A percentile compares a stretch with the other conserved stretches of the same genome.
Conservation (phyloP, 768 basidiomycete species). For the Porpolomopsis calyptriformis region DNA sequence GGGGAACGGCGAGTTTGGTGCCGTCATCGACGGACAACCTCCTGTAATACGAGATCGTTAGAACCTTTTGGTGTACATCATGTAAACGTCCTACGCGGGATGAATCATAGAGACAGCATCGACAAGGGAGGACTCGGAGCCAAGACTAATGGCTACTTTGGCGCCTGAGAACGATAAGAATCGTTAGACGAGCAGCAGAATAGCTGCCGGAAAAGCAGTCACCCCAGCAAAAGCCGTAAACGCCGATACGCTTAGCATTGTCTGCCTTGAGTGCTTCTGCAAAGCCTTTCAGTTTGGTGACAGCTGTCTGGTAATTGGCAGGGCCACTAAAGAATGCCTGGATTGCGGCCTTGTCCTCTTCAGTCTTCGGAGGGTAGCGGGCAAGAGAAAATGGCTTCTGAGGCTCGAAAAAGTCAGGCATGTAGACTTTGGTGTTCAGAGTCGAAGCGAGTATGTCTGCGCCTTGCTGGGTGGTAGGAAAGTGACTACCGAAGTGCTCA, state of each 20-base stretch:
- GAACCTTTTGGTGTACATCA: not conserved
- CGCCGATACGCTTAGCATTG: conserved; percentile 35
- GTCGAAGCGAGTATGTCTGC: conserved; percentile 49
- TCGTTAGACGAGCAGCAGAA: not conserved
- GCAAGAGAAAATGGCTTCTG: conserved; percentile 36
- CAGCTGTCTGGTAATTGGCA: conserved; percentile 31
- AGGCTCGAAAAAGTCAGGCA: conserved; percentile 60
- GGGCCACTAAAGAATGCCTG: conserved; percentile 49
- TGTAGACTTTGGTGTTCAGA: conserved; percentile 44
- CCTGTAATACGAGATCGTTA: conserved; percentile 18
- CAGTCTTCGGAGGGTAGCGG: conserved; percentile 44
- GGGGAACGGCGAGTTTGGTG: conserved; percentile 38
- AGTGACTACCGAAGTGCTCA: conserved; percentile 27
- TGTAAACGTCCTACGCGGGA: conserved; percentile 53
- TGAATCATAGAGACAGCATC: conserved; percentile 42
- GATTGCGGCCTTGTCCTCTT: conserved; percentile 39
- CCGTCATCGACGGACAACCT: conserved; percentile 45
- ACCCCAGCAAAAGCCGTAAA: conserved; percentile 53
- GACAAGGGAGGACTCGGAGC: conserved; percentile 32
- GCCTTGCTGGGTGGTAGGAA: conserved; percentile 55
- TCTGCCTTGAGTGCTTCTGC: conserved; percentile 30
- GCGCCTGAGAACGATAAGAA: conserved; percentile 25
- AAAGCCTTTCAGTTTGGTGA: conserved; percentile 33
- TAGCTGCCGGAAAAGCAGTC: conserved; percentile 5
- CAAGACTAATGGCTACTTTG: conserved; percentile 36